Percentiles rank a stretch among this genome's conserved stretches.
phyloP scores from a whole-genome alignment of 768 basidiomycete genomes.

The Clitopilus passeckerianus region DNA sequence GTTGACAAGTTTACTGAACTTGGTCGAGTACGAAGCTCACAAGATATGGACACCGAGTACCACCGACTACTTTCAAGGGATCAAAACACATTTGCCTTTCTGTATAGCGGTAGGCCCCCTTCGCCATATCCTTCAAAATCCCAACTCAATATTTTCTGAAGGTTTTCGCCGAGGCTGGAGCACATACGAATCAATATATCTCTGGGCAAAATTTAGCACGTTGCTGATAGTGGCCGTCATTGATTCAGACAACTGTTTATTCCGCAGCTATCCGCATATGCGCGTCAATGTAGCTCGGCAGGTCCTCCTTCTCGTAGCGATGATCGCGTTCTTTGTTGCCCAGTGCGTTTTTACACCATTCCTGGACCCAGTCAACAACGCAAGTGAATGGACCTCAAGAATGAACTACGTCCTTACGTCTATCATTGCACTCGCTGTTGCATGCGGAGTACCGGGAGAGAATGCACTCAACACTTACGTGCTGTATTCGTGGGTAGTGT shows the following conservation, averaged over 20 bases:
- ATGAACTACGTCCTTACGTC: slow-evolving; percentile 68
- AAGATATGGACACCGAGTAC: slow-evolving; percentile 67
- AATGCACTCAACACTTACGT: slow-evolving; percentile 56
- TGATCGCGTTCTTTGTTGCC: slow-evolving; percentile 52
- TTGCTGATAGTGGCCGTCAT: slow-evolving; percentile 63
- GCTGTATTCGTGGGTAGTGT: slow-evolving; percentile 53
- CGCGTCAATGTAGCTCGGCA: slow-evolving; percentile 57
- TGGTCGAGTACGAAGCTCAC: slow-evolving; percentile 50
- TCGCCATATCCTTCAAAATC: slow-evolving; percentile 3
- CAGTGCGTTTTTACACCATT: slow-evolving; percentile 64
- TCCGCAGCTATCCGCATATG: slow-evolving; percentile 48
- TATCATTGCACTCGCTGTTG: slow-evolving; percentile 56
- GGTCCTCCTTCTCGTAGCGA: slow-evolving; percentile 50
- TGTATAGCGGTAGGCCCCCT: slow-evolving; percentile 57
- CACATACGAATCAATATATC: slow-evolving; percentile 57
- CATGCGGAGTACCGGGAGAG: slow-evolving; percentile 51
- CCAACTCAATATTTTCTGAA: slow-evolving; percentile 15
- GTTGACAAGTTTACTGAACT: slow-evolving; percentile 69
- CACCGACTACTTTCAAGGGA: slow-evolving; percentile 60
- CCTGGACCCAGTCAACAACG: slow-evolving; percentile 66
- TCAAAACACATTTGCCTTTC: slow-evolving; percentile 61
- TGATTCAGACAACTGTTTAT: slow-evolving; percentile 68
- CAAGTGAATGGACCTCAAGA: slow-evolving; percentile 70
- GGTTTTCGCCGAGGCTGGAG: slow-evolving; percentile 71
- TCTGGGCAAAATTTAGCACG: slow-evolving; percentile 67